Evolutionary conservation across 108 stramenopile species (phyloP), one percentile per base, ranked within the genome.

Genomic region (Cyclotella kingstonii): DNA sequence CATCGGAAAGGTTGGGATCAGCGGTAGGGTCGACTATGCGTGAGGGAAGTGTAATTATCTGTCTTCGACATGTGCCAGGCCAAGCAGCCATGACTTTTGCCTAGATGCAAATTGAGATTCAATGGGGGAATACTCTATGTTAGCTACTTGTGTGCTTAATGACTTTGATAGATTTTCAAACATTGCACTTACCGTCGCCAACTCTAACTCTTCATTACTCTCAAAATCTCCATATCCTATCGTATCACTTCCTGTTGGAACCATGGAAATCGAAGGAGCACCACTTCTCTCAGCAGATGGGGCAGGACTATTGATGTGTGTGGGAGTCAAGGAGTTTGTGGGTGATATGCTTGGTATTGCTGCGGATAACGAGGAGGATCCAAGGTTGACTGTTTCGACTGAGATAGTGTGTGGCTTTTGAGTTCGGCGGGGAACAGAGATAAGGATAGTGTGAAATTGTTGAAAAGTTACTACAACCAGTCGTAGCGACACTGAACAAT

Each of bases 341-440:
- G 54, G 57, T 10, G 26, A 42, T 5, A 19, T 26, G 1, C 58
- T 42, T 27, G 41, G 54, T 4, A 27, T 39, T 36, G 23, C 25
- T 18, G 68, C 47, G 0, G 47, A 21, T 18, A 33, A n/a, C 29
- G 6, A 21, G 12, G 48, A 7, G 26, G 14, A 40, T 4, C 33
- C 21, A n/a, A 60, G 47, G 14, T 39, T 41, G 3, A 73, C 63
- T 22, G 71, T 73, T 47, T 73, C 56, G 19, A 73, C 63, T 1
- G 55, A 53, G 7, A 73, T 42, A 1, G 15, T 41, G 42, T 73
- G 71, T 9, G 61, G 54, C 40, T 31, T 41, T 54, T 44, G 66
- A 15, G 53, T 57, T 35, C 50, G 54, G n/a, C 19, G 43, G 5
- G 6, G 4, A n/a, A 35, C 28, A 61, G 39, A 63, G 1, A 29